Percentiles rank a stretch among this genome's conserved stretches.
phyloP scores from a whole-genome alignment of 2,329 filamentous ascomycete species.

The Nectriaceae sp. region DNA sequence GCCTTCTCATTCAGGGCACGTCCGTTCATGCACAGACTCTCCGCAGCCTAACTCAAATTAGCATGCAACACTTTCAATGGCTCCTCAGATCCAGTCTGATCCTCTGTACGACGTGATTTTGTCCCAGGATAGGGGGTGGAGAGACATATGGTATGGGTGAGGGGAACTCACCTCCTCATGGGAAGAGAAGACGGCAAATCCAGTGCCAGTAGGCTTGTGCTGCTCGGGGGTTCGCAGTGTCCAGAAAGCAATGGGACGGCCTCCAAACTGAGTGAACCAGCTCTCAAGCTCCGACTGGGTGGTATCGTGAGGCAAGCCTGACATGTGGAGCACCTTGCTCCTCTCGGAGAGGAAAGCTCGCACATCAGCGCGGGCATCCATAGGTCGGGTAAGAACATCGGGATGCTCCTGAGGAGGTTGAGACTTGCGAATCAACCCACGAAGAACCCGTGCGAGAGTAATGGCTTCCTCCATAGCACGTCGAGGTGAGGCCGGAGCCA shows the following conservation, averaged over 20 bases:
- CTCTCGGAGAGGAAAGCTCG: slow-evolving; percentile 93
- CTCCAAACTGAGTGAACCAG: slow-evolving; percentile 99
- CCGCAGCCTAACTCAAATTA: slow-evolving; percentile 70
- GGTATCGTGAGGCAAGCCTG: slow-evolving; percentile 93
- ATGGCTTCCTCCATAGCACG: slow-evolving; percentile 98
- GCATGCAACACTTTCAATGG: slow-evolving; percentile 7
- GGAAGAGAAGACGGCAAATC: slow-evolving; percentile 97
- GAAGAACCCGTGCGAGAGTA: slow-evolving; percentile 87
- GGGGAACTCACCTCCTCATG: slow-evolving; percentile 85
- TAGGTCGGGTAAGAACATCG: slow-evolving; percentile 90
- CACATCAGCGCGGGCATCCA: slow-evolving; percentile 96
- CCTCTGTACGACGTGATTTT: no score
- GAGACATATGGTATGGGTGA: neutral
- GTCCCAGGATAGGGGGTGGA: no score
- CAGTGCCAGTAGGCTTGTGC: slow-evolving; percentile 98
- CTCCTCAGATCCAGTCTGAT: no score
- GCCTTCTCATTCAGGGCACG: slow-evolving; percentile 98
- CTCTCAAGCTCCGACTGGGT: slow-evolving; percentile 98
- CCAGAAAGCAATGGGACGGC: slow-evolving; percentile 98
- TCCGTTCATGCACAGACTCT: slow-evolving; percentile 98
- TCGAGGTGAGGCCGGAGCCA: slow-evolving; percentile 91
- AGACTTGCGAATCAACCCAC: slow-evolving; percentile 92
- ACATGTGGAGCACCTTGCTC: slow-evolving; percentile 98
- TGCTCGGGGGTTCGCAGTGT: slow-evolving; percentile 96
- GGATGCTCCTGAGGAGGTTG: slow-evolving; percentile 92